phyloP scores from a whole-genome alignment of 192 early-diverging fungal genomes.

The Podila epicladia region DNA sequence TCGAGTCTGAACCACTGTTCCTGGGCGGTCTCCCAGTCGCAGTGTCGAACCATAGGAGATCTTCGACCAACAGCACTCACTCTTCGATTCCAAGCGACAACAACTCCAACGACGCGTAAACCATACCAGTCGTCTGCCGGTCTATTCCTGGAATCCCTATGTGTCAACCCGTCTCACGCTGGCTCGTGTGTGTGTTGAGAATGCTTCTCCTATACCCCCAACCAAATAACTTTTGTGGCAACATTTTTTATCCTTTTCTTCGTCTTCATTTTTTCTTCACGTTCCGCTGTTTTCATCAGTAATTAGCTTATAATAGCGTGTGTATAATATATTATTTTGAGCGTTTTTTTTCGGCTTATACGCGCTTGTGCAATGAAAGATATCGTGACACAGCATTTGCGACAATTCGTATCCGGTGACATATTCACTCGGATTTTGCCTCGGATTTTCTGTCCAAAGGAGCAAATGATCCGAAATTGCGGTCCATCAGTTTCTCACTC shows the following conservation, averaged over 20 bases:
- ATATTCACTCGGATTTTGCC: too few species aligned
- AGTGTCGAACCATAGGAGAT: slow-evolving; percentile 7
- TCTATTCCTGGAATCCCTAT: background rate
- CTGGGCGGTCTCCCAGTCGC: slow-evolving; percentile 41
- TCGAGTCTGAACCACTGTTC: slow-evolving; percentile 44
- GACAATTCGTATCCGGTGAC: background rate
- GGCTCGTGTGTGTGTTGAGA: slow-evolving; percentile 1
- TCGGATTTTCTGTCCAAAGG: background rate
- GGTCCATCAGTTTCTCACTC: background rate
- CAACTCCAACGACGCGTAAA: background rate
- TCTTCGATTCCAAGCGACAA: background rate
- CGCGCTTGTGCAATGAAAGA: too few species aligned
- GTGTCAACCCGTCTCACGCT: background rate
- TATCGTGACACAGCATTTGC: too few species aligned
- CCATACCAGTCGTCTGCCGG: background rate
- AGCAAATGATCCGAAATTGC: slow-evolving; percentile 1
- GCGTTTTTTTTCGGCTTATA: background rate
- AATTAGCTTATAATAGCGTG: background rate
- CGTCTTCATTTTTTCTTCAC: background rate
- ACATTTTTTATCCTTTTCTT: background rate
- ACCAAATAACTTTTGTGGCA: background rate
- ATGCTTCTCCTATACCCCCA: slow-evolving; percentile 4
- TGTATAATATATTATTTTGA: background rate
- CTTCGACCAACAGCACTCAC: background rate
- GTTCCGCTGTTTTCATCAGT: background rate